Conservation (phyloP, 2,329 filamentous ascomycete species). For the Drechslera avenae region DNA sequence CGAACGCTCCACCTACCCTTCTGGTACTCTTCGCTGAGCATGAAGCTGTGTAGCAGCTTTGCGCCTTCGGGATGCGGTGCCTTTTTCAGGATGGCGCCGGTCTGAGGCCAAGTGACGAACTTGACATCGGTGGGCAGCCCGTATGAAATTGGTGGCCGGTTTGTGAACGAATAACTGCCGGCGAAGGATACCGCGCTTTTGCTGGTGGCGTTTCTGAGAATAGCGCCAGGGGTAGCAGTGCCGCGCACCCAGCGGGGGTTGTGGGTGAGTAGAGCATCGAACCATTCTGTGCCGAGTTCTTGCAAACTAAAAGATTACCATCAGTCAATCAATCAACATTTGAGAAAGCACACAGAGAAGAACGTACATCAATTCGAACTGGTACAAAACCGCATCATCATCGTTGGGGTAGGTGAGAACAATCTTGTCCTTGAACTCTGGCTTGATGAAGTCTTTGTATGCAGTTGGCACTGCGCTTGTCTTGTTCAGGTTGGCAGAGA, state of each 20-base stretch:
- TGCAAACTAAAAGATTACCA: conserved; percentile 22
- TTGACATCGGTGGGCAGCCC: conserved; percentile 43
- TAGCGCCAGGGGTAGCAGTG: conserved; percentile 50
- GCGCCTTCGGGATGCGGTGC: conserved; percentile 58
- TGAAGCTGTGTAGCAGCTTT: conserved; percentile 57
- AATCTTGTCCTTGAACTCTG: conserved; percentile 53
- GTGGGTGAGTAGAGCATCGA: conserved; percentile 55
- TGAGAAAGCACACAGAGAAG: background rate
- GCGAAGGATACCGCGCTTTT: conserved; percentile 28
- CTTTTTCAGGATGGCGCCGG: conserved; percentile 55
- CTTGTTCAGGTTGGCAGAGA: conserved; percentile 48
- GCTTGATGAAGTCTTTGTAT: conserved; percentile 54
- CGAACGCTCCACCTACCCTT: conserved; percentile 46
- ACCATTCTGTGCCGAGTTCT: conserved; percentile 54
- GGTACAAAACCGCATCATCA: conserved; percentile 61
- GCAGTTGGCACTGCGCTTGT: conserved; percentile 40
- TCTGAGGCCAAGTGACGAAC: conserved; percentile 58
- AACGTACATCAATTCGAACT: conserved; percentile 54
- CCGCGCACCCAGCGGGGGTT: conserved; percentile 62
- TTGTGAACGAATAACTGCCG: conserved; percentile 1
- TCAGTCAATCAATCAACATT: background rate
- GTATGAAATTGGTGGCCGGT: background rate
- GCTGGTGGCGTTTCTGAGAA: conserved; percentile 39
- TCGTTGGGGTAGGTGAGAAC: conserved; percentile 62
- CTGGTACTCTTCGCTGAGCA: conserved; percentile 53